Evolutionary conservation across 345 rosid species (phyloP).

Genomic region (Rhodomyrtus tomentosa): DNA sequence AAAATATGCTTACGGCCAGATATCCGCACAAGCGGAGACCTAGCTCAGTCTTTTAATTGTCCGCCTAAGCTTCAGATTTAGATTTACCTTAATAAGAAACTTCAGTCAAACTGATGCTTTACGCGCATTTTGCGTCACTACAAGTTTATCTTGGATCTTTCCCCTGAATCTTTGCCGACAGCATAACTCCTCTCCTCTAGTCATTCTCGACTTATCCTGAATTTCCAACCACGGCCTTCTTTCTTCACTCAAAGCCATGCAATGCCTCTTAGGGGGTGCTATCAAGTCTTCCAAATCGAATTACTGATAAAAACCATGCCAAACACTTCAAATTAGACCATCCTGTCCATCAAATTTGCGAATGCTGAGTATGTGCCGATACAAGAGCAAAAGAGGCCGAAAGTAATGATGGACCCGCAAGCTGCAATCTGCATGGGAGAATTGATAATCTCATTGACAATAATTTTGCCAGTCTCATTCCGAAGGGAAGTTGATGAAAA

Average conservation of each 20-base stretch:
- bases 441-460: not conserved
- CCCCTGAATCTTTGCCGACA: not conserved
- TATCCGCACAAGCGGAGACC: not conserved
- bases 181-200: not conserved
- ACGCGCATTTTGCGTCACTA: not conserved
- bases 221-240: not conserved
- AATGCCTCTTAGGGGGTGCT: not conserved
- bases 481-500: not conserved
- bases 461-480: not conserved
- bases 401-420: slow-evolving; percentile 33
- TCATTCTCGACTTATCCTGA: not conserved
- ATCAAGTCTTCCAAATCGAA: not conserved
- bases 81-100: not conserved
- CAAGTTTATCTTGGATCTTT: not conserved
- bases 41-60: not conserved
- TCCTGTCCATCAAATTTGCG: slow-evolving; percentile 23
- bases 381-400: slow-evolving; percentile 40
- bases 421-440: slow-evolving; percentile 28
- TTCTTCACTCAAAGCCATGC: not conserved
- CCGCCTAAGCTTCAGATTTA: not conserved
- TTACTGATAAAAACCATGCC: not conserved
- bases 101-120: not conserved
- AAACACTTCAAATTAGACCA: slow-evolving; percentile 1
- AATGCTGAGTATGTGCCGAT: slow-evolving; percentile 65
- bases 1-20: not conserved